phyloP scores from a whole-genome alignment of 768 basidiomycete species.

The Boletales sp. region DNA sequence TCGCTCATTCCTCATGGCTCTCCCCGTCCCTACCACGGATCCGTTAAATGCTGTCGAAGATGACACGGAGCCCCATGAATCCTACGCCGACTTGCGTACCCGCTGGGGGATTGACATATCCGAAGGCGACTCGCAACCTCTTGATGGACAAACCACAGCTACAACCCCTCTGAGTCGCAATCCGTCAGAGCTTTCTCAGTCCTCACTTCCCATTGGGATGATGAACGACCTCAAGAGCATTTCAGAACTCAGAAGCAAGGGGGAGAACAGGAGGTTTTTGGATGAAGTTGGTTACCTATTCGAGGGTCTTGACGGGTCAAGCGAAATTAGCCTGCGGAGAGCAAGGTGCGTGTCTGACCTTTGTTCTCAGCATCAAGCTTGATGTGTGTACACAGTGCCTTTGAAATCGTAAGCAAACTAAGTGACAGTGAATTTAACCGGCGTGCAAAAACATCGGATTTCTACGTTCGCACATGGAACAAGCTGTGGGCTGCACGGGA shows the following conservation, averaged over 20 bases:
- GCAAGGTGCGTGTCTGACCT: slow-evolving; percentile 49
- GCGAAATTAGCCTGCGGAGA: slow-evolving; percentile 54
- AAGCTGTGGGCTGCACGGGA: slow-evolving; percentile 56
- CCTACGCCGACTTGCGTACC: slow-evolving; percentile 68
- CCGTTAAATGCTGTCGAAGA: slow-evolving; percentile 40
- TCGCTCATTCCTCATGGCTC: slow-evolving; percentile 73
- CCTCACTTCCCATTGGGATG: slow-evolving; percentile 50
- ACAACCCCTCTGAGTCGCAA: slow-evolving; percentile 14
- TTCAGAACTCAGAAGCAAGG: slow-evolving; percentile 75
- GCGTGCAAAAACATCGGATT: slow-evolving; percentile 75
- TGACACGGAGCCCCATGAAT: slow-evolving; percentile 57
- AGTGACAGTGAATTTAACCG: slow-evolving; percentile 74
- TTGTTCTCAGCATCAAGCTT: neutral
- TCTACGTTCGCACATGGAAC: slow-evolving; percentile 67
- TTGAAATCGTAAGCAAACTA: slow-evolving; percentile 73
- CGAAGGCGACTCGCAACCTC: slow-evolving; percentile 61
- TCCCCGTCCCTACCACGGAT: slow-evolving; percentile 39
- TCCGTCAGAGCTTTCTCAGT: slow-evolving; percentile 35
- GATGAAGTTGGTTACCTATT: slow-evolving; percentile 86
- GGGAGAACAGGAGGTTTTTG: slow-evolving; percentile 73
- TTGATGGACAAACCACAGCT: neutral
- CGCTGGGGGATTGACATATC: slow-evolving; percentile 81
- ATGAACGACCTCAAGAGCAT: slow-evolving; percentile 78
- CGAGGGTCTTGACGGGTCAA: slow-evolving; percentile 64
- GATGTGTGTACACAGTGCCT: slow-evolving; percentile 45